Evolutionary conservation across 2,329 filamentous ascomycete species (phyloP).

Genomic region (Trichoderma afroharzianum): DNA sequence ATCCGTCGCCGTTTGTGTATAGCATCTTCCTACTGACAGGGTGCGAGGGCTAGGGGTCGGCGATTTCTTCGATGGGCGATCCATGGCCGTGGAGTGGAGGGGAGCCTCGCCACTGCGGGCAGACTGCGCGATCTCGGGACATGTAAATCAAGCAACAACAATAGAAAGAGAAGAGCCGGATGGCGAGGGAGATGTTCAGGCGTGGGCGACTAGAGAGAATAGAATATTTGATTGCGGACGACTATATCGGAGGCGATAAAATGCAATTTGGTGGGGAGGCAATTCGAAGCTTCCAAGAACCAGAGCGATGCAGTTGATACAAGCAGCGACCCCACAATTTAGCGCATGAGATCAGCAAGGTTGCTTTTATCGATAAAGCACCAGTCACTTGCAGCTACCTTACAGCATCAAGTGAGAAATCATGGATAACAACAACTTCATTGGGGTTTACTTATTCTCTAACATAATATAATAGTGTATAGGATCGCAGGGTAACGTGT

Average conservation of each 20-base stretch:
- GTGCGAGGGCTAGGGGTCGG: constrained; percentile 6
- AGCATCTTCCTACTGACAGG: constrained; percentile 34
- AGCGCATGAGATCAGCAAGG: background rate
- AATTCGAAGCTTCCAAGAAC: background rate
- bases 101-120: constrained; percentile 16
- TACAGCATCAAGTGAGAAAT: background rate
- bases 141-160: background rate
- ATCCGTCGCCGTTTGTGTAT: constrained; percentile 36
- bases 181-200: background rate
- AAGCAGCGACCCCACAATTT: constrained; percentile 1
- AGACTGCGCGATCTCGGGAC: constrained; percentile 8
- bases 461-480: background rate
- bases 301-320: background rate
- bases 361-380: constrained; percentile 13
- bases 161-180: too few relatives aligned
- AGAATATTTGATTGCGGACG: background rate
- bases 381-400: background rate
- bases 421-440: background rate
- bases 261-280: background rate
- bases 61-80: constrained; percentile 3
- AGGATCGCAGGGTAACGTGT: background rate
- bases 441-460: background rate
- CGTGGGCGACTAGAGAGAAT: background rate
- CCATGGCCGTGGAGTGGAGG: constrained; percentile 19
- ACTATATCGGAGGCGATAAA: background rate